Base-by-base conservation (phyloP, 768 basidiomycete species). In the Mycena vitilis region DNA sequence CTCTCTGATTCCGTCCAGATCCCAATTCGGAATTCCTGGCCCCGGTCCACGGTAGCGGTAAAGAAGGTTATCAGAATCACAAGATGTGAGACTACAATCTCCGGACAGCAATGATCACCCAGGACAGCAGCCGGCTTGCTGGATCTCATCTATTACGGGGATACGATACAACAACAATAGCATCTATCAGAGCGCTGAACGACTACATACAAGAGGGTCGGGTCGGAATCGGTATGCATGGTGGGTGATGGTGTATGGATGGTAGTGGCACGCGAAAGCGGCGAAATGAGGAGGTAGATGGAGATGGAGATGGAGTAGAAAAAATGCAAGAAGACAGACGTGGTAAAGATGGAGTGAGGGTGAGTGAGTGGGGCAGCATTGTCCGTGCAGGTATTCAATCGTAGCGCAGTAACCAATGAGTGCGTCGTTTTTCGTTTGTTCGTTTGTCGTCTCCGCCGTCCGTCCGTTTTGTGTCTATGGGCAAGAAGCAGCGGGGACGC, bases 141-240 rank as follows among this genome's bases (percentile, higher is more conserved):
- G 40, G 45, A 44, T 56, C 60, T 61, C 48, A 30, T 60, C 58
- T 59, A 66, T 66, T 66, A 60, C 2, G 58, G 65, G 42, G 57
- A 44, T 25, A 34, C 54, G 11, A 55, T 40, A 65, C 65, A 60
- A 66, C 52, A 66, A 60, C 65, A 53, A 60, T 18, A 59, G 42
- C 65, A 66, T 66, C 65, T 66, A 66, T 60, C 58, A 66, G 57
- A 66, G 64, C 40, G 49, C 44, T 18, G 57, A 34, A 34, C 12
- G 37, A 59, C 45, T 57, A 48, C 23, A 52, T 53, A 58, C 18
- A 51, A 53, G 12, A 44, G 34, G 52, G 60, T 36, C 37, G 34
- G 30, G 44, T n/a, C n/a, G 42, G 12, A 40, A 34, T 49, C 37
- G 63, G 55, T 51, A 52, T 48, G 59, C 58, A 60, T 54, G 51